Evolutionary conservation across 2,329 filamentous ascomycete genomes (phyloP).

Genomic region (Neospermospora avenae): DNA sequence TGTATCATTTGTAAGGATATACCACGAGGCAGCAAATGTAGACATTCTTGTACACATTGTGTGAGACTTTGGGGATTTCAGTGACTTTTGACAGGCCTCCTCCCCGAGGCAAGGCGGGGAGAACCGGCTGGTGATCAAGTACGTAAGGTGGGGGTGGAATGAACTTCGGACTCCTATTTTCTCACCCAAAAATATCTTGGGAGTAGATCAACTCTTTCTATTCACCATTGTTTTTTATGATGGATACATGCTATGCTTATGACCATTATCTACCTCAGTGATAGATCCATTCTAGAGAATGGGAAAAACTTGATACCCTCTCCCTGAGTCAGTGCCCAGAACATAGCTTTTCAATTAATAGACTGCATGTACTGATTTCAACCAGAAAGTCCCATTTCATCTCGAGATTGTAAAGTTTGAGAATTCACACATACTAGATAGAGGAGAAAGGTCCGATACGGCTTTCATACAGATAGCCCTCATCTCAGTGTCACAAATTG

Average conservation of each 20-base stretch:
- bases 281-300: too few relatives aligned
- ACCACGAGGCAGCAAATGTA: slow-evolving; percentile 12
- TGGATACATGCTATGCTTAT: too few relatives aligned
- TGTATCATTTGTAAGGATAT: slow-evolving; percentile 21
- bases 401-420: too few relatives aligned
- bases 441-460: too few relatives aligned
- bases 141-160: background rate
- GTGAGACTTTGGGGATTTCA: background rate
- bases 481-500: background rate
- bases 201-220: background rate
- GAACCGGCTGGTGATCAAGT: slow-evolving; percentile 8
- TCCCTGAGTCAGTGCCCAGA: too few relatives aligned
- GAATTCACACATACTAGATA: too few relatives aligned
- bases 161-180: background rate
- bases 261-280: too few relatives aligned
- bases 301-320: too few relatives aligned
- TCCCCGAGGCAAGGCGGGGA: slow-evolving; percentile 6
- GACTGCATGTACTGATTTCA: too few relatives aligned
- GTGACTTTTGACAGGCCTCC: background rate
- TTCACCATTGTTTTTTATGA: background rate
- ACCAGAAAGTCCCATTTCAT: too few relatives aligned
- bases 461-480: background rate
- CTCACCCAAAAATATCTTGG: background rate
- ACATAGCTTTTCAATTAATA: too few relatives aligned
- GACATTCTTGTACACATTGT: background rate